Conservation (phyloP, 768 basidiomycete genomes). For the Tricholoma furcatifolium region DNA sequence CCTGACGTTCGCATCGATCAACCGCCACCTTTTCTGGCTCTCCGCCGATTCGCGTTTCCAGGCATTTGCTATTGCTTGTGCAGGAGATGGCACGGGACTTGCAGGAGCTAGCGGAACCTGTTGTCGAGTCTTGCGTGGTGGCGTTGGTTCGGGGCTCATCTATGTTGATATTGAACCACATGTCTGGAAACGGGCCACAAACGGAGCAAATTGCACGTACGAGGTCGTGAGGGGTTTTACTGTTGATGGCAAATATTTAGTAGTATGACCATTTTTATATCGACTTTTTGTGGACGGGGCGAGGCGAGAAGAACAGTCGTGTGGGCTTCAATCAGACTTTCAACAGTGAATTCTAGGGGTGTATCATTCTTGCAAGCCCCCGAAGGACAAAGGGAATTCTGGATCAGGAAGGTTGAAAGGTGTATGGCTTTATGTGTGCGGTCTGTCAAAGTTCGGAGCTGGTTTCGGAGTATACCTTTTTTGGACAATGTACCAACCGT, state of each 20-base stretch:
- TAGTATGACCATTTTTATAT: constrained; percentile 47
- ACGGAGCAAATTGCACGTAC: constrained; percentile 35
- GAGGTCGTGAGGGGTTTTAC: constrained; percentile 31
- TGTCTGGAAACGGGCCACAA: constrained; percentile 27
- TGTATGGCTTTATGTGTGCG: no score
- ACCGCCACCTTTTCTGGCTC: constrained; percentile 58
- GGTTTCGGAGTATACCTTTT: constrained; percentile 44
- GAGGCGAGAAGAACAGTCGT: constrained; percentile 34
- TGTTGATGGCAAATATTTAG: constrained; percentile 30
- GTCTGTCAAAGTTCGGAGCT: constrained; percentile 38
- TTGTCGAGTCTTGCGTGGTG: constrained; percentile 33
- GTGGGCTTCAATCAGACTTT: constrained; percentile 36
- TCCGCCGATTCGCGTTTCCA: constrained; percentile 65
- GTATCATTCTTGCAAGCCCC: constrained; percentile 36
- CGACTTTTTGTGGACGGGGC: constrained; percentile 36
- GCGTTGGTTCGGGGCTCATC: constrained; percentile 45
- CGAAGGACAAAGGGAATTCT: constrained; percentile 46
- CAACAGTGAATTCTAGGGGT: constrained; percentile 33
- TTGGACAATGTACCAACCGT: constrained; percentile 25
- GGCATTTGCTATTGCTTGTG: constrained; percentile 64
- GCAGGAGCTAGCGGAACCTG: constrained; percentile 24
- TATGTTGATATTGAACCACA: constrained; percentile 30
- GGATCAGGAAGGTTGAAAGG: constrained; percentile 52
- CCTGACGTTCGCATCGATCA: constrained; percentile 47
- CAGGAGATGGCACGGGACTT: constrained; percentile 42